Conservation (phyloP, 805 yeast species). For the Naumovozyma dairenensis region DNA sequence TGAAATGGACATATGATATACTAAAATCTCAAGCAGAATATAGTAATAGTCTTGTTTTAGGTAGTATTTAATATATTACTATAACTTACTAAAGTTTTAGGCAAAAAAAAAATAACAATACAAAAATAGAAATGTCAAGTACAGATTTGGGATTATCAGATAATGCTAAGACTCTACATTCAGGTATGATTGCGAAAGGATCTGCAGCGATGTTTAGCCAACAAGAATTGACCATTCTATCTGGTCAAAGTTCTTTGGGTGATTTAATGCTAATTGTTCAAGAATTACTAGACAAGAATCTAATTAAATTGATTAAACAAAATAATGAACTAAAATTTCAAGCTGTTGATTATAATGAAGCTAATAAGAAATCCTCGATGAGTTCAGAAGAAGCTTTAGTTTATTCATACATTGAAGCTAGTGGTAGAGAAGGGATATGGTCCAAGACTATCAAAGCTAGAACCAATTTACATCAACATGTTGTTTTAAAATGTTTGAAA, state of each 20-base stretch:
- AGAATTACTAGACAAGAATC: constrained; percentile 44
- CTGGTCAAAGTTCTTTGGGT: constrained; percentile 33
- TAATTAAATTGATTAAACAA: constrained; percentile 59
- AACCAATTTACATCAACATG: constrained; percentile 83
- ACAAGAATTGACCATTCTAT: constrained; percentile 49
- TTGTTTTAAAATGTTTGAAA: constrained; percentile 77
- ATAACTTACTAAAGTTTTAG: no score
- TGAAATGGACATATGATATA: no score
- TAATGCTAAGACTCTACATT: constrained; percentile 50
- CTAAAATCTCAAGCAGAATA: no score
- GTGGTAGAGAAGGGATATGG: constrained; percentile 95
- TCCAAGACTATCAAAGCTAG: constrained; percentile 81
- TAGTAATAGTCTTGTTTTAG: no score
- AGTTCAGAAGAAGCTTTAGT: constrained; percentile 81
- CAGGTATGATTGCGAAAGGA: constrained; percentile 44
- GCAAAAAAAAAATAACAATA: no score
- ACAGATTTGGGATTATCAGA: constrained; percentile 20
- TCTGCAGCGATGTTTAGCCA: constrained; percentile 51
- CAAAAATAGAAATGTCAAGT: no score
- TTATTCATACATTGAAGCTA: constrained; percentile 82
- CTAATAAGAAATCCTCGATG: constrained; percentile 70
- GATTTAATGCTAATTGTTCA: constrained; percentile 43
- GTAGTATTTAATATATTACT: no score
- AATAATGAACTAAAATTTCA: constrained; percentile 64
- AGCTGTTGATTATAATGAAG: constrained; percentile 64